Percentiles rank a stretch among this genome's conserved stretches.
Evolutionary conservation across 169 alveolate species (phyloP).

Genomic region (Amoebophrya sp.): DNA sequence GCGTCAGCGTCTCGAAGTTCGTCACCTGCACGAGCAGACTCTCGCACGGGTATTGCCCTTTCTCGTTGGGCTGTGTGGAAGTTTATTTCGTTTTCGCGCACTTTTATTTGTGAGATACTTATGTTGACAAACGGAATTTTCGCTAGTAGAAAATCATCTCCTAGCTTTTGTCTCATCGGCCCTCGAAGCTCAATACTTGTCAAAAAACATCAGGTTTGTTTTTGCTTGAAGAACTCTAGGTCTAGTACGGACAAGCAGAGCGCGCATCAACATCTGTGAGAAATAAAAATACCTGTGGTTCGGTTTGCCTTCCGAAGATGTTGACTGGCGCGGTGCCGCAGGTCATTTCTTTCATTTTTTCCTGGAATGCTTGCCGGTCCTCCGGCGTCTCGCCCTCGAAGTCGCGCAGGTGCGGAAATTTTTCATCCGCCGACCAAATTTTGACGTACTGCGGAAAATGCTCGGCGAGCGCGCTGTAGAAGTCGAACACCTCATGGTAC

Average conservation of each 20-base stretch:
- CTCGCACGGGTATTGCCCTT: not conserved
- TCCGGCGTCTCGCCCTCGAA: not conserved
- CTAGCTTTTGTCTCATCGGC: too few relatives aligned
- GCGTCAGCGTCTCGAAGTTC: not conserved
- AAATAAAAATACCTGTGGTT: not conserved
- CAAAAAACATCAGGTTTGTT: too few relatives aligned
- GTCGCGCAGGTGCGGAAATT: constrained; percentile 13
- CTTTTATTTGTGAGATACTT: too few relatives aligned
- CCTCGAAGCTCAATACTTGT: too few relatives aligned
- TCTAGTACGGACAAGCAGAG: too few relatives aligned
- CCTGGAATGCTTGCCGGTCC: not conserved
- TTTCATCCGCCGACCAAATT: not conserved
- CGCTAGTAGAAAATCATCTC: too few relatives aligned
- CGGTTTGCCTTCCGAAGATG: not conserved
- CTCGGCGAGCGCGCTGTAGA: not conserved
- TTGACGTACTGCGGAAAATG: not conserved
- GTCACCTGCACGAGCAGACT: not conserved
- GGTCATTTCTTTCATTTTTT: not conserved
- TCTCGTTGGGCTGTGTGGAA: too few relatives aligned
- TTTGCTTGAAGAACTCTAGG: too few relatives aligned
- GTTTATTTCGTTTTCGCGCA: too few relatives aligned
- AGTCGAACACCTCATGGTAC: not conserved
- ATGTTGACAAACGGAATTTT: too few relatives aligned
- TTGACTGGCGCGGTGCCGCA: not conserved
- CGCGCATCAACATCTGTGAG: too few relatives aligned